Evolutionary conservation across 2,329 filamentous ascomycete species (phyloP).

Genomic region (Capronia coronata): DNA sequence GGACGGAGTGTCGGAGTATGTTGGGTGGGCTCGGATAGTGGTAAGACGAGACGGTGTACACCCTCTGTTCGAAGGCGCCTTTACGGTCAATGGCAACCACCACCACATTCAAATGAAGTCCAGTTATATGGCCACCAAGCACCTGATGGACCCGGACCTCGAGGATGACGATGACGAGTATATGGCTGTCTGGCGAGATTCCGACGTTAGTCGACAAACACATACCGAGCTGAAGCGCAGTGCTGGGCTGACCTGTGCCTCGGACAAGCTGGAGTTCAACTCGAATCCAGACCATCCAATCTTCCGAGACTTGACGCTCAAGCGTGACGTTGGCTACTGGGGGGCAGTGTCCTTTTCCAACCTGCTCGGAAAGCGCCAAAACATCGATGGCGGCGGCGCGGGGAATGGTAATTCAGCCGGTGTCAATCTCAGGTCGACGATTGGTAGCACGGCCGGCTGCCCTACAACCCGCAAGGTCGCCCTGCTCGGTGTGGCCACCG

Average conservation of each 20-base stretch:
- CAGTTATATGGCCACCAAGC: constrained; percentile 67
- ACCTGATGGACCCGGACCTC: constrained; percentile 63
- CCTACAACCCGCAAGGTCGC: constrained; percentile 86
- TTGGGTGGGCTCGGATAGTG: constrained; percentile 80
- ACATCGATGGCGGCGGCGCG: constrained; percentile 56
- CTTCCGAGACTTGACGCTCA: constrained; percentile 39
- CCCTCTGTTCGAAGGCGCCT: constrained; percentile 86
- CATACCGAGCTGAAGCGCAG: constrained; percentile 61
- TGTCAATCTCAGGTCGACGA: constrained; percentile 68
- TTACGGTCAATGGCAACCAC: constrained; percentile 71
- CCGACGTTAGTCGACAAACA: constrained; percentile 59
- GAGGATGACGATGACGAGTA: constrained; percentile 56
- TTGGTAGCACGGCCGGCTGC: constrained; percentile 78
- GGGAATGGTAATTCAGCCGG: constrained; percentile 68
- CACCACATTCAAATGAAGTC: constrained; percentile 77
- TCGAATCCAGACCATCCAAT: constrained; percentile 63
- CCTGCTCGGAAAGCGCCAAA: constrained; percentile 64
- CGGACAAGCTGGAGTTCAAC: constrained; percentile 77
- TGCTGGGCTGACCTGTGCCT: constrained; percentile 54
- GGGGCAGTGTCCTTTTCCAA: constrained; percentile 56
- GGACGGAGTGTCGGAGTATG: constrained; percentile 65
- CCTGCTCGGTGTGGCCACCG: constrained; percentile 82
- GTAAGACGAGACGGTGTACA: constrained; percentile 67
- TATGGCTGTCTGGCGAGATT: constrained; percentile 90
- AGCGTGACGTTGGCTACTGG: constrained; percentile 50